Evolutionary conservation across 306 rosid genomes (phyloP).

Genomic region (Gastrolobium bilobum): DNA sequence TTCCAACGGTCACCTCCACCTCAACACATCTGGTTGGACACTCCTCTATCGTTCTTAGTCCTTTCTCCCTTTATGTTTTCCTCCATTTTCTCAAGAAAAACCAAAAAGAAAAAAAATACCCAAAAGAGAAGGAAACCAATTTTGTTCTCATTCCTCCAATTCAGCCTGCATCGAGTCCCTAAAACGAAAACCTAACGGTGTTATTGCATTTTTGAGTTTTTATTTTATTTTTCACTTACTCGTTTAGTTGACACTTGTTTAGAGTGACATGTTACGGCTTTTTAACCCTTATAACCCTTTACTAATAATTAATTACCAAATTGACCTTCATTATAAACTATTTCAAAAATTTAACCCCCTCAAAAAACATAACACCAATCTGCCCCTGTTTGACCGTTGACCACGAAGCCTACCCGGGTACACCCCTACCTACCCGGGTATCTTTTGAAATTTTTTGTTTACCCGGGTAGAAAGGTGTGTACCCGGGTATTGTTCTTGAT

Average conservation of each 20-base stretch:
- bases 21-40: constrained; percentile 48
- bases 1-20: constrained; percentile 57
- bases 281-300: too few species aligned
- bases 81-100: constrained; percentile 43
- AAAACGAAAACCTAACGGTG: neutral
- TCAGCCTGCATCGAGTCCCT: constrained; percentile 8
- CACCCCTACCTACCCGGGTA: too few species aligned
- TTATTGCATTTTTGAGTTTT: neutral
- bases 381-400: too few species aligned
- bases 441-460: too few species aligned
- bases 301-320: too few species aligned
- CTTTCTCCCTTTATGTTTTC: constrained; percentile 1
- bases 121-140: neutral
- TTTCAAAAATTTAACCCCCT: too few species aligned
- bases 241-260: neutral
- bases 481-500: too few species aligned
- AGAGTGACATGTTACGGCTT: neutral
- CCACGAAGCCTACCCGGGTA: too few species aligned
- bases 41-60: constrained; percentile 42
- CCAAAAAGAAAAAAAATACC: neutral
- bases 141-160: neutral
- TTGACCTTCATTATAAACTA: too few species aligned
- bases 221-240: neutral
- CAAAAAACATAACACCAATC: too few species aligned
- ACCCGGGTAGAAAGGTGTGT: too few species aligned